A percentile compares a stretch with the other conserved stretches of the same genome.
phyloP scores from a whole-genome alignment of 257 asterid genomes.

The Scutellaria barbata region DNA sequence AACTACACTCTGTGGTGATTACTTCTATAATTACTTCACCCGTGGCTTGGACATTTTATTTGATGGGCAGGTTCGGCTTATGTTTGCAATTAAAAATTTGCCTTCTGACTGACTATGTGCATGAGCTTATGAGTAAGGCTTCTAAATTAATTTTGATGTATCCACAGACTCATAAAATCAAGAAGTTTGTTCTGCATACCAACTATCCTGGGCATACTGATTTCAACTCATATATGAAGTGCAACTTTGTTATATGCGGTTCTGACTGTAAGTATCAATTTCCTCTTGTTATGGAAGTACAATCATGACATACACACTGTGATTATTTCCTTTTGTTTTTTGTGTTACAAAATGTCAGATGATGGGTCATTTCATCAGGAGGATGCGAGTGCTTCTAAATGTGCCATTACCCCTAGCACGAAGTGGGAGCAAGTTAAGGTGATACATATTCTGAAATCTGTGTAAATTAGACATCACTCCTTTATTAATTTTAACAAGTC shows the following conservation, averaged over 20 bases:
- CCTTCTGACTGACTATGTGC: background rate
- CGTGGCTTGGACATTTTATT: conserved; percentile 83
- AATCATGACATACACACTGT: background rate
- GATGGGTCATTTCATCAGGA: conserved; percentile 52
- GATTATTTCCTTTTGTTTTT: background rate
- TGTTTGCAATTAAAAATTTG: background rate
- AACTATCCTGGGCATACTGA: conserved; percentile 92
- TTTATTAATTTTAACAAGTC: background rate
- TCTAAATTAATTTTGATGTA: conserved; percentile 31
- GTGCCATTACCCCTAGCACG: conserved; percentile 65
- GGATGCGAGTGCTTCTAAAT: conserved; percentile 43
- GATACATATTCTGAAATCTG: conserved; percentile 19
- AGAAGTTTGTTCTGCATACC: conserved; percentile 86
- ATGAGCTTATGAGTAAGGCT: background rate
- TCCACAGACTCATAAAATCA: conserved; percentile 76
- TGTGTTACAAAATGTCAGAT: conserved; percentile 40
- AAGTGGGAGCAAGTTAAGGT: conserved; percentile 96
- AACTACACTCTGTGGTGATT: conserved; percentile 84
- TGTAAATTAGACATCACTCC: background rate
- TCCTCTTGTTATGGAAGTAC: background rate
- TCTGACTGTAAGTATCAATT: conserved; percentile 56
- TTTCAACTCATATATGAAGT: conserved; percentile 86
- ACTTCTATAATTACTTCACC: conserved; percentile 80
- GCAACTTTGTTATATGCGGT: conserved; percentile 70
- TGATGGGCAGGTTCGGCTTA: conserved; percentile 69